Evolutionary conservation across 2,329 filamentous ascomycete genomes (phyloP), one percentile per base, ranked within the genome.

Genomic region (Monilinia vaccinii-corymbosi): DNA sequence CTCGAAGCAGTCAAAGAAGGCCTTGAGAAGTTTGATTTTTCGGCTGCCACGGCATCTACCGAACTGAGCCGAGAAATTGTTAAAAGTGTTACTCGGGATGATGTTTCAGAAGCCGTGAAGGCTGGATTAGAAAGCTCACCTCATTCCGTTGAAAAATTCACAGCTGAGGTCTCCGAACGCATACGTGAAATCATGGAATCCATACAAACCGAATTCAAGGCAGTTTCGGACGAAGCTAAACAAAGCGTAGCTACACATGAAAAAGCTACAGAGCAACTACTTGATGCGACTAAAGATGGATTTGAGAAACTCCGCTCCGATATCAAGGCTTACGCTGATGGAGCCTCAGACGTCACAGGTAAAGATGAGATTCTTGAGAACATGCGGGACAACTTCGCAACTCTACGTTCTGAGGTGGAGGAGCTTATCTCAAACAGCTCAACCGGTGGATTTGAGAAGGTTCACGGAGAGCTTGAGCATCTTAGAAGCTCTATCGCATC

Each of bases 231-330:
- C 32, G 83, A 85, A 67, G 80, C 82, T 13, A 91, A 92, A 71
- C 83, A 93, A 67, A 93, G 91, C 66, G 86, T 90, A 23, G 84
- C 88, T 3, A 86, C 88, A 63, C 89, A 85, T 66, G 89, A 88
- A 45, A 82, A 85, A 61, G 90, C 94, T 70, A 93, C 91, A 0
- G 91, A 96, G 72, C 90, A 96, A 71, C 85, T 96, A 14, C 78
- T 97, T 5, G 89, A 94, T 71, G 89, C 91, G 0, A 86, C 95
- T 47, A 93, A 91, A 66, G 90, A 96, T 70, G 91, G 91, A 0
- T 80, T 96, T 16, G 91, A 96, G 66, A 86, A 83, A 65, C 81
- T 97, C 8, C 85, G 91, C 13, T 76, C 78, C 14, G 88, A 96
- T 61, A 89, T 97, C 58, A 90, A 96, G 61, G 78, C 78, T 47